These are phyloP conservation scores for Annona cherimola DNA, from an alignment of 164 flowering plant genomes.

Conservation along the genomic window DNA sequence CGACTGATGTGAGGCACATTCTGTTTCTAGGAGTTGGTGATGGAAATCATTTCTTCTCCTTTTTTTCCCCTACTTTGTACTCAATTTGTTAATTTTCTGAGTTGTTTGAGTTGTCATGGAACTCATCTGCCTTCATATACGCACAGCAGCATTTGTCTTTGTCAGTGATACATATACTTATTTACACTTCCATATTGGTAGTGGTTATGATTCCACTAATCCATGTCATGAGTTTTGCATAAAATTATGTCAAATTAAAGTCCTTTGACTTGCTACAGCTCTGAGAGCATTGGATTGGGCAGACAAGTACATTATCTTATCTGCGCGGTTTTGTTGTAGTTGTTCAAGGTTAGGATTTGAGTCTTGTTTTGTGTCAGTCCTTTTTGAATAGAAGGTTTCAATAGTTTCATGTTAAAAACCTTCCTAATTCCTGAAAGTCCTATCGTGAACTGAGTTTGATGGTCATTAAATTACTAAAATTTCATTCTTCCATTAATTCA, in stretches of 20 bases:
- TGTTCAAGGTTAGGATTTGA: neutral
- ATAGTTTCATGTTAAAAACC: neutral
- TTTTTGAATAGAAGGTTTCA: neutral
- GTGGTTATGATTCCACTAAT: neutral
- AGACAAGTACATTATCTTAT: neutral
- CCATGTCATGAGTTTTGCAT: neutral
- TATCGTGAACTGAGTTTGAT: neutral
- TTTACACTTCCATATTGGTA: neutral
- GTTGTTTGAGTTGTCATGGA: neutral
- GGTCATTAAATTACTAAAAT: neutral
- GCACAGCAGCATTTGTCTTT: neutral
- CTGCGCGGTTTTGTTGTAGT: neutral
- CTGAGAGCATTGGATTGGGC: neutral
- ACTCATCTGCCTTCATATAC: neutral
- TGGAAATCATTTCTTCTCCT: too few species aligned
- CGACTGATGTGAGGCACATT: neutral
- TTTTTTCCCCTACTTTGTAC: too few species aligned
- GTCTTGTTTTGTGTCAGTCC: neutral
- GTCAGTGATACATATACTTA: neutral
- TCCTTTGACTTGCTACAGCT: neutral
- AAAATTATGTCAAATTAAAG: neutral
- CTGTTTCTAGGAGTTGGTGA: neutral
- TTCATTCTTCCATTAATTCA: neutral
- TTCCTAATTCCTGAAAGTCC: neutral
- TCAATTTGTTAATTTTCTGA: neutral